Percentiles rank a stretch among this genome's conserved stretches.
Evolutionary conservation across 176 grass and related monocot genomes (phyloP).

Genomic region (Eleusine coracana): DNA sequence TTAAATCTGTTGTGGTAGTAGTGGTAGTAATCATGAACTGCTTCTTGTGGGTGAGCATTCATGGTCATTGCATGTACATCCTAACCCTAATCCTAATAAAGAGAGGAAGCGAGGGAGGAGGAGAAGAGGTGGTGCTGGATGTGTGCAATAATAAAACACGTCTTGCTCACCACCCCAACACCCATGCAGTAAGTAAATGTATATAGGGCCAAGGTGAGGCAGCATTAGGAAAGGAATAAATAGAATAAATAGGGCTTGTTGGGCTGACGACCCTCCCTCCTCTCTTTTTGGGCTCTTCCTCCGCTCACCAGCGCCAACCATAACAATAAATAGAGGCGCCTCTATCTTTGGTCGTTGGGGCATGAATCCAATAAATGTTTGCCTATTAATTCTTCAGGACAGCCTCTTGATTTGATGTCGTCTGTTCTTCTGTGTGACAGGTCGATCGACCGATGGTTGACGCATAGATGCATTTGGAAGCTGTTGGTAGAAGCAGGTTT

Average conservation of each 20-base stretch:
- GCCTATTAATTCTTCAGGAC: slow-evolving; percentile 16
- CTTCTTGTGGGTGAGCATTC: slow-evolving; percentile 55
- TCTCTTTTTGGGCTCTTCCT: slow-evolving; percentile 1
- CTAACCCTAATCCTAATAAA: slow-evolving; percentile 36
- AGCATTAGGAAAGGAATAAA: slow-evolving; percentile 18
- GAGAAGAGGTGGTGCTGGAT: neutral
- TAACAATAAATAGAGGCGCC: slow-evolving; percentile 49
- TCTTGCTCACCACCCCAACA: slow-evolving; percentile 19
- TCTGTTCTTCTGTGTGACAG: neutral
- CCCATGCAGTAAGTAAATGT: slow-evolving; percentile 27
- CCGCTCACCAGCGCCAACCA: slow-evolving; percentile 19
- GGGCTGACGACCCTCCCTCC: neutral
- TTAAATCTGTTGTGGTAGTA: slow-evolving; percentile 30
- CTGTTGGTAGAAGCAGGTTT: neutral
- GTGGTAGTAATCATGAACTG: slow-evolving; percentile 41
- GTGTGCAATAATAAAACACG: slow-evolving; percentile 19
- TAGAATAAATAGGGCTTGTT: slow-evolving; percentile 25
- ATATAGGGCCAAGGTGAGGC: slow-evolving; percentile 10
- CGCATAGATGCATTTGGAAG: neutral
- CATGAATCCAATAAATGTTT: slow-evolving; percentile 43
- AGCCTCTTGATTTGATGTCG: slow-evolving; percentile 2
- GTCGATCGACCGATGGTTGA: neutral
- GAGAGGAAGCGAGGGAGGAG: neutral
- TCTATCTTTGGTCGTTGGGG: slow-evolving; percentile 51
- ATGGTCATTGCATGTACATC: slow-evolving; percentile 33